phyloP scores from a whole-genome alignment of 305 asterid genomes.

The Rubia tinctorum region DNA sequence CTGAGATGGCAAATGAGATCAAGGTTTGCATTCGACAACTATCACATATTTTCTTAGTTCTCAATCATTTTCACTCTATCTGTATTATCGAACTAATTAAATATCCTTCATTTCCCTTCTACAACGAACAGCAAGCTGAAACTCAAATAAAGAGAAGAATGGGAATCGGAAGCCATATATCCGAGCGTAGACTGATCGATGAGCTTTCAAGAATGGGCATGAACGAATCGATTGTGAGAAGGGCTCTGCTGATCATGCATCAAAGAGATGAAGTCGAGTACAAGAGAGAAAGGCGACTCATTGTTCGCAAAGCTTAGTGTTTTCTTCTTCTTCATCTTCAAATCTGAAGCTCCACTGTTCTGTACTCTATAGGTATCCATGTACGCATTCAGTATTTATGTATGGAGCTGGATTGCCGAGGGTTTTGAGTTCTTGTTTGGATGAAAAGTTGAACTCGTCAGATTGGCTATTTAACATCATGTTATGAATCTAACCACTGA shows the following conservation, averaged over 20 bases:
- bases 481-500: no score
- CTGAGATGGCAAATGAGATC: constrained; percentile 85
- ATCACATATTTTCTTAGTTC: not conserved
- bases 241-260: constrained; percentile 91
- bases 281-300: constrained; percentile 69
- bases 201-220: constrained; percentile 91
- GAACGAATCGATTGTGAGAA: constrained; percentile 86
- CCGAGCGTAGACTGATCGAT: constrained; percentile 72
- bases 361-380: not conserved
- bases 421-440: not conserved
- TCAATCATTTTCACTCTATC: not conserved
- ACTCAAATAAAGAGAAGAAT: constrained; percentile 90
- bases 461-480: not conserved
- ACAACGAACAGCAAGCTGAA: constrained; percentile 74
- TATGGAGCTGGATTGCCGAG: constrained; percentile 1
- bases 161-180: constrained; percentile 89
- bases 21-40: constrained; percentile 41
- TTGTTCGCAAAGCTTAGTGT: constrained; percentile 69
- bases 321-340: not conserved
- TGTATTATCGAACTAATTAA: not conserved
- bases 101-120: not conserved
- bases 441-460: not conserved
- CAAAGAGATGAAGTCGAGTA: constrained; percentile 98
- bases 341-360: not conserved
- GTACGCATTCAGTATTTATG: not conserved